Evolutionary conservation across 805 yeast genomes (phyloP).

Genomic region (Teunomyces lycoperdinae): DNA sequence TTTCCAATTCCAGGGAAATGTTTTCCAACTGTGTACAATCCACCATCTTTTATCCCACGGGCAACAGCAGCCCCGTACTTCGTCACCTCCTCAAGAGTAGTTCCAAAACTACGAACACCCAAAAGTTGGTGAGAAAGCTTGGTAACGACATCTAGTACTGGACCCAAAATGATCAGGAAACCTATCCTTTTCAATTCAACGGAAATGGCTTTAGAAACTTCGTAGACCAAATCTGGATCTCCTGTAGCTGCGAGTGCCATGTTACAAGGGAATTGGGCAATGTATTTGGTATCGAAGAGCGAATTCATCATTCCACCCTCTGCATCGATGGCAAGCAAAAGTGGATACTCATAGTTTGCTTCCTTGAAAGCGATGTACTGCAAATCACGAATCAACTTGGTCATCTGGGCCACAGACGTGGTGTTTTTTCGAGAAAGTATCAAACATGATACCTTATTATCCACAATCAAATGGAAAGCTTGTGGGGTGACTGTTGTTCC

Average conservation of each 20-base stretch:
- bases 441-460: slow-evolving; percentile 51
- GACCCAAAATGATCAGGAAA: slow-evolving; percentile 54
- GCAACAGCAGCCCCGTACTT: slow-evolving; percentile 53
- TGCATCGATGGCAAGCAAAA: slow-evolving; percentile 57
- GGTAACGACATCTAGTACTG: slow-evolving; percentile 60
- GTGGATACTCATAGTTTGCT: slow-evolving; percentile 50
- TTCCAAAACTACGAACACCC: slow-evolving; percentile 61
- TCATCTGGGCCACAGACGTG: slow-evolving; percentile 46
- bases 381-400: slow-evolving; percentile 48
- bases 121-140: slow-evolving; percentile 54
- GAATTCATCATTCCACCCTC: slow-evolving; percentile 65
- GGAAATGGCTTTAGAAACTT: slow-evolving; percentile 54
- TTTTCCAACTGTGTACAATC: slow-evolving; percentile 54
- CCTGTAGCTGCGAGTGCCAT: slow-evolving; percentile 62
- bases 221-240: slow-evolving; percentile 45
- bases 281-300: slow-evolving; percentile 47
- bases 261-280: slow-evolving; percentile 62
- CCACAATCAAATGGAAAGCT: slow-evolving; percentile 48
- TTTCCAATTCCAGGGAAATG: slow-evolving; percentile 69
- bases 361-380: slow-evolving; percentile 51
- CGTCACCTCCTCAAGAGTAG: slow-evolving; percentile 57
- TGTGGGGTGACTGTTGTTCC: slow-evolving; percentile 54
- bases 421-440: slow-evolving; percentile 53
- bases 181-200: slow-evolving; percentile 54
- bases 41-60: slow-evolving; percentile 52